Evolutionary conservation across 2,329 filamentous ascomycete genomes (phyloP).

Genomic region (Aschersonia sp.): DNA sequence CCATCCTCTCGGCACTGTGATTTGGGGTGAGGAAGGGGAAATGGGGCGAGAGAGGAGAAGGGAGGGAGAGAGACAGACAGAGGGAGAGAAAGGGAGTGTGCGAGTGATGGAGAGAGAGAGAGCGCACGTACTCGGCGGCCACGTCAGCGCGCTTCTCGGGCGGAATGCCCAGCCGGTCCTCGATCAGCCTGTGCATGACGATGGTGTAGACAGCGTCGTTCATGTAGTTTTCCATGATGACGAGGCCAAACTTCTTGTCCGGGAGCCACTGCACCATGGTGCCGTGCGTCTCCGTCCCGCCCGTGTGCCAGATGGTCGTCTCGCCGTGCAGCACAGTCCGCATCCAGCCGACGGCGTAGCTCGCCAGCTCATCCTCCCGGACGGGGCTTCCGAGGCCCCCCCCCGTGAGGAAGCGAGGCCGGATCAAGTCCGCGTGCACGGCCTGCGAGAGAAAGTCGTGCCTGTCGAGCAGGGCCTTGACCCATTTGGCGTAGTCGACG

Average conservation of each 20-base stretch:
- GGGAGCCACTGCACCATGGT: conserved; percentile 3
- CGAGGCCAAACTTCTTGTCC: conserved; percentile 3
- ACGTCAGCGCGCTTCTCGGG: conserved; percentile 8
- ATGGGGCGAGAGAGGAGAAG: too few species aligned
- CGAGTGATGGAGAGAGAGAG: too few species aligned
- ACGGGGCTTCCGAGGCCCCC: not conserved
- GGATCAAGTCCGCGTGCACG: conserved; percentile 13
- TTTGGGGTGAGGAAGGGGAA: too few species aligned
- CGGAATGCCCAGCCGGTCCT: conserved; percentile 14
- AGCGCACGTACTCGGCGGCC: not conserved
- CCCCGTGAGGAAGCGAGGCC: conserved; percentile 10
- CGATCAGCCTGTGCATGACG: conserved; percentile 13
- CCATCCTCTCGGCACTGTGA: too few species aligned
- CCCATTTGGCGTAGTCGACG: conserved; percentile 34
- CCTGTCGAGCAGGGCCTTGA: conserved; percentile 26
- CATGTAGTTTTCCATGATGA: conserved; percentile 21
- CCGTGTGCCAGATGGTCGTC: not conserved
- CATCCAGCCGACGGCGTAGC: too few species aligned
- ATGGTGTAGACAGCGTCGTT: conserved; percentile 14
- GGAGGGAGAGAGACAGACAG: too few species aligned
- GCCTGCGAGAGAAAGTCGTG: conserved; percentile 8
- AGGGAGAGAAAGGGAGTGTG: too few species aligned
- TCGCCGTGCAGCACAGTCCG: conserved; percentile 1
- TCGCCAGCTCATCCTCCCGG: too few species aligned
- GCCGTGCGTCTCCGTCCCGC: not conserved